Evolutionary conservation across 192 early-diverging fungal species (phyloP).

Genomic region (Coemansia sp.): DNA sequence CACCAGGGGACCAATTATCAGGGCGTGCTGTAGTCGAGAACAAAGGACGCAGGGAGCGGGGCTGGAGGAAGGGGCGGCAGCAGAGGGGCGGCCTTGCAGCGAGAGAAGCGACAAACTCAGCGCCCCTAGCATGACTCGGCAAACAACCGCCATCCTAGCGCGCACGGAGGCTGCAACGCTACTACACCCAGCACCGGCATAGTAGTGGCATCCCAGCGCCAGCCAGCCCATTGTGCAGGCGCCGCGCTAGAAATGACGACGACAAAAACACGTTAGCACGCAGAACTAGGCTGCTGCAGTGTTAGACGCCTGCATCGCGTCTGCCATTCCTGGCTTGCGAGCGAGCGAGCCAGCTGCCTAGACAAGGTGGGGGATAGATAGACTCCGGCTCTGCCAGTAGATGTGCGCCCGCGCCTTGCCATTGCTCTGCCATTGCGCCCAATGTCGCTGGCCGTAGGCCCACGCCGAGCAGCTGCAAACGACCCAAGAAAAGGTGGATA

Average conservation of each 20-base stretch:
- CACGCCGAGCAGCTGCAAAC: not conserved
- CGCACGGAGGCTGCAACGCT: not conserved
- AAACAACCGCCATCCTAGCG: slow-evolving; percentile 5
- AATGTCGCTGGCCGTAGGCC: not conserved
- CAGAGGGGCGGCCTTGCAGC: not conserved
- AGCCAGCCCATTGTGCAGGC: not conserved
- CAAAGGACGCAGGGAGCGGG: slow-evolving; percentile 6
- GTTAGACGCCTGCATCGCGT: not conserved
- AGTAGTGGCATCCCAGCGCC: slow-evolving; percentile 4
- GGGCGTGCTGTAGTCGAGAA: slow-evolving; percentile 2
- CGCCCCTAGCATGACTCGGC: not conserved
- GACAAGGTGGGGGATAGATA: not conserved
- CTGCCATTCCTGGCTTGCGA: not conserved
- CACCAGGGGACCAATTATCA: slow-evolving; percentile 11
- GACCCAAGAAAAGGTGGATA: slow-evolving; percentile 5
- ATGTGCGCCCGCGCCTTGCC: not conserved
- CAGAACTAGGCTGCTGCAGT: slow-evolving; percentile 2
- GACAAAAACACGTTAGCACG: slow-evolving; percentile 4
- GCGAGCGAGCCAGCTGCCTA: not conserved
- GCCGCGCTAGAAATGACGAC: slow-evolving; percentile 3
- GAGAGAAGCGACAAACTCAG: not conserved
- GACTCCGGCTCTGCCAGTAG: not conserved
- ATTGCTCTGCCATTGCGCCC: slow-evolving; percentile 4
- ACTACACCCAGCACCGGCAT: not conserved
- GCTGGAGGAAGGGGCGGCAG: not conserved